These are phyloP conservation scores for Erysimum cheiri DNA, from an alignment of 441 rosid species.

Conservation along the genomic window DNA sequence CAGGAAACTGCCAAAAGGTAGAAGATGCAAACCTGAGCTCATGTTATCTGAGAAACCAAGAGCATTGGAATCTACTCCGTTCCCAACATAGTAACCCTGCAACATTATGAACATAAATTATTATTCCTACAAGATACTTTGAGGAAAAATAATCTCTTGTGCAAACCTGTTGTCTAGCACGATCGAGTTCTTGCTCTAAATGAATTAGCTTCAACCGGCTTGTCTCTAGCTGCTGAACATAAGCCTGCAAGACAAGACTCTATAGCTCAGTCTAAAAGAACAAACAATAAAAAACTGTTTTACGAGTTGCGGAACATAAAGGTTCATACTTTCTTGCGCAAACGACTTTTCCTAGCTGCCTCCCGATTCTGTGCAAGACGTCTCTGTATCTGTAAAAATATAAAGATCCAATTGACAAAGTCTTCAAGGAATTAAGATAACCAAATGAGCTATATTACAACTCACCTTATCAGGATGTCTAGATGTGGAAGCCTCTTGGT, in stretches of 20 bases:
- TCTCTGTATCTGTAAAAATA: conserved; percentile 68
- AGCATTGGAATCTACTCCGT: conserved; percentile 60
- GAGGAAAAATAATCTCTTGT: background rate
- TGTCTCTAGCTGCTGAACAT: conserved; percentile 91
- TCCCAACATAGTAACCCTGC: conserved; percentile 69
- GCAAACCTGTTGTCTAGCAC: conserved; percentile 79
- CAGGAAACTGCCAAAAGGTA: conserved; percentile 13
- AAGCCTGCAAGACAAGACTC: conserved; percentile 62
- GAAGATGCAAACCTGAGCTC: conserved; percentile 66
- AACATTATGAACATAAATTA: conserved; percentile 32
- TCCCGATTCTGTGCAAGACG: conserved; percentile 98
- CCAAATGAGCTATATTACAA: conserved; percentile 13
- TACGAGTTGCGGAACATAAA: conserved; percentile 15
- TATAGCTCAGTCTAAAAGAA: conserved; percentile 14
- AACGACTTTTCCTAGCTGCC: conserved; percentile 97
- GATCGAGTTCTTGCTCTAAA: conserved; percentile 87
- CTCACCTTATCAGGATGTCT: conserved; percentile 79
- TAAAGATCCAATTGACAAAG: conserved; percentile 4
- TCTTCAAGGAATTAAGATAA: background rate
- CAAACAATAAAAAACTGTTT: conserved; percentile 10
- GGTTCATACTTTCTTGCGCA: conserved; percentile 82
- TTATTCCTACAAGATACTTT: conserved; percentile 17
- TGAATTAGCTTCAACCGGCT: conserved; percentile 84
- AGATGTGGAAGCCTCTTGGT: conserved; percentile 71
- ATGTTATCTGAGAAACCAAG: conserved; percentile 62